phyloP scores from a whole-genome alignment of 2,329 filamentous ascomycete species.

The Sarocladium kiliense region DNA sequence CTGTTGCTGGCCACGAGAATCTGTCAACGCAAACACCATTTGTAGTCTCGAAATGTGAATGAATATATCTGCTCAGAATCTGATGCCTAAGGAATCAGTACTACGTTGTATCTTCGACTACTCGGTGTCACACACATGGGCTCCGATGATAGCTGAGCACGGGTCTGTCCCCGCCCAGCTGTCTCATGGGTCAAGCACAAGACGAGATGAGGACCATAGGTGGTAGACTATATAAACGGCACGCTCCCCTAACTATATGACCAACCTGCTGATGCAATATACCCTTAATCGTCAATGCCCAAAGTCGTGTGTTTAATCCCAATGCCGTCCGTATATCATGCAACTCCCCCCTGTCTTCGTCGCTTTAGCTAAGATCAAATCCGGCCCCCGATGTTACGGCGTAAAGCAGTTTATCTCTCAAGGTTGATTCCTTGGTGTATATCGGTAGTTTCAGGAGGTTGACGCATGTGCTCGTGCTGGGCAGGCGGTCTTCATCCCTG shows the following conservation, averaged over 20 bases:
- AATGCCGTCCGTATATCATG: background rate
- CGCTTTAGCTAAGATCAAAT: slow-evolving; percentile 68
- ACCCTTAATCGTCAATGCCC: background rate
- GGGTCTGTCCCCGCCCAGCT: too few relatives aligned
- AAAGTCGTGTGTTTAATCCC: background rate
- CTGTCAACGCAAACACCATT: too few relatives aligned
- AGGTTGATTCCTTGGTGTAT: slow-evolving; percentile 59
- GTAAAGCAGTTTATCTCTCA: slow-evolving; percentile 82
- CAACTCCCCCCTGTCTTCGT: background rate
- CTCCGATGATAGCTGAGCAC: too few relatives aligned
- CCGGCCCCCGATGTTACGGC: slow-evolving; percentile 86
- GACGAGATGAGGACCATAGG: too few relatives aligned
- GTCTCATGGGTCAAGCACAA: too few relatives aligned
- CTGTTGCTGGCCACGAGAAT: too few relatives aligned
- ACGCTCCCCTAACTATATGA: background rate
- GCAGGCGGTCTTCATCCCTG: slow-evolving; percentile 61
- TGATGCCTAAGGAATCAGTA: too few relatives aligned
- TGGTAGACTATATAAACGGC: too few relatives aligned
- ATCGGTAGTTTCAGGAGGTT: slow-evolving; percentile 89
- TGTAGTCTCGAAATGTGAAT: too few relatives aligned
- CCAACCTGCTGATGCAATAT: background rate
- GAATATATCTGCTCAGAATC: too few relatives aligned
- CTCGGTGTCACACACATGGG: too few relatives aligned
- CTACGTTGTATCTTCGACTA: too few relatives aligned
- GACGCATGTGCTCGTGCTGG: slow-evolving; percentile 93